These are phyloP conservation scores for Nemania sp. DNA, from an alignment of 2,329 filamentous ascomycete species.

Conservation along the genomic window DNA sequence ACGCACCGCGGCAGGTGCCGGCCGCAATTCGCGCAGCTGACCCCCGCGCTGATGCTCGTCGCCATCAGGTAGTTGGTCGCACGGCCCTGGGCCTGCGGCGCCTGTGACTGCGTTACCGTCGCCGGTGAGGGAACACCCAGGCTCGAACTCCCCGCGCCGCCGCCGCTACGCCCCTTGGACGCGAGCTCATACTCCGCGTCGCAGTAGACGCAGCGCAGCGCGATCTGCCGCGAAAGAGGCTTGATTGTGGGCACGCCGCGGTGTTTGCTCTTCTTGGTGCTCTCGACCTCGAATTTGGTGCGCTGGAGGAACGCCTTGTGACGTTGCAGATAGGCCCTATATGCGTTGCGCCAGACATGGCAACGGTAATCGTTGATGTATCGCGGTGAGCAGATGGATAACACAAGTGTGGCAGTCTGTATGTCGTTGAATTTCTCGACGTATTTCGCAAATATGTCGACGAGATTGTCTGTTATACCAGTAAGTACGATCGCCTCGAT, in stretches of 20 bases:
- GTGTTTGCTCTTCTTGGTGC: slow-evolving; percentile 69
- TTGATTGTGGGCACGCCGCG: slow-evolving; percentile 66
- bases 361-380: slow-evolving; percentile 79
- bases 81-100: slow-evolving; percentile 30
- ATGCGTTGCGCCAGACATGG: slow-evolving; percentile 71
- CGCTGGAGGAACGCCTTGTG: slow-evolving; percentile 75
- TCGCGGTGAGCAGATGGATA: slow-evolving; percentile 72
- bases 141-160: slow-evolving; percentile 19
- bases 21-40: slow-evolving; percentile 68
- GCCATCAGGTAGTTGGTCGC: slow-evolving; percentile 56
- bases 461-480: slow-evolving; percentile 71
- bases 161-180: slow-evolving; percentile 40
- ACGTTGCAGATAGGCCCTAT: slow-evolving; percentile 71
- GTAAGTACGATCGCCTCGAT: slow-evolving; percentile 78
- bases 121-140: background rate
- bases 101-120: slow-evolving; percentile 11
- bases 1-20: slow-evolving; percentile 69
- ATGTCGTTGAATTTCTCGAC: slow-evolving; percentile 75
- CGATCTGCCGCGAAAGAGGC: slow-evolving; percentile 69
- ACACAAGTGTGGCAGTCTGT: slow-evolving; percentile 76
- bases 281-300: slow-evolving; percentile 77
- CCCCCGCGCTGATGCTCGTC: slow-evolving; percentile 61
- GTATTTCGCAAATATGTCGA: slow-evolving; percentile 77
- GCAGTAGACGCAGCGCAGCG: slow-evolving; percentile 77
- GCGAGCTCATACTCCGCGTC: slow-evolving; percentile 59